These are phyloP conservation scores for Cryoendolithus antarcticus DNA, from an alignment of 2,329 filamentous ascomycete genomes.

Conservation along the genomic window DNA sequence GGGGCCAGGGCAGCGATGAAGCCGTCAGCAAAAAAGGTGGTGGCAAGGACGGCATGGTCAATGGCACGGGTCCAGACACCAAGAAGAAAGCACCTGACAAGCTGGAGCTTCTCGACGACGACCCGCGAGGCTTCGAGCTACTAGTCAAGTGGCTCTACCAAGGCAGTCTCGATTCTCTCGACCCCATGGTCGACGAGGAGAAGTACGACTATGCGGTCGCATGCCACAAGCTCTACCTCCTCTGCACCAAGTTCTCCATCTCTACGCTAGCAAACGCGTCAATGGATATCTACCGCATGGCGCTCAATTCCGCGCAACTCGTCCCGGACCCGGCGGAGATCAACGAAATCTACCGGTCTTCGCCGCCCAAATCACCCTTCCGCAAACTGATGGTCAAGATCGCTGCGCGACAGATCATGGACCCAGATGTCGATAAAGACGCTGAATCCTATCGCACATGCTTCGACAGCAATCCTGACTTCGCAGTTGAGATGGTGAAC, in stretches of 20 bases:
- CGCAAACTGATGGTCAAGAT: conserved; percentile 39
- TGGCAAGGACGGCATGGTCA: conserved; percentile 1
- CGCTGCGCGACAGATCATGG: conserved; percentile 46
- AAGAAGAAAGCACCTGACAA: conserved; percentile 15
- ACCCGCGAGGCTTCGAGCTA: conserved; percentile 40
- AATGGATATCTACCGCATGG: conserved; percentile 42
- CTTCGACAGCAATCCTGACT: conserved; percentile 38
- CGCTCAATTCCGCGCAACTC: conserved; percentile 36
- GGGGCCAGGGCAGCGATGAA: conserved; percentile 21
- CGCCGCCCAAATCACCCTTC: conserved; percentile 34
- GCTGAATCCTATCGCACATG: conserved; percentile 38
- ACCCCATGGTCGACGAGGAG: conserved; percentile 32
- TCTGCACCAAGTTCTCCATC: conserved; percentile 41
- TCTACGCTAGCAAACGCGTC: conserved; percentile 40
- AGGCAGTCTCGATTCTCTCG: conserved; percentile 39
- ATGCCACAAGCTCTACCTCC: conserved; percentile 41
- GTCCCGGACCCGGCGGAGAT: conserved; percentile 45
- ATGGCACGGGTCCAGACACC: too few species aligned
- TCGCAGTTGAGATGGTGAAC: conserved; percentile 42
- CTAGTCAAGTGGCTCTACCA: conserved; percentile 47
- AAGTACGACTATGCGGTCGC: conserved; percentile 44
- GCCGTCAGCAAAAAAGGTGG: conserved; percentile 21
- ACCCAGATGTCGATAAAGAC: conserved; percentile 38
- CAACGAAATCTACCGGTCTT: conserved; percentile 39
- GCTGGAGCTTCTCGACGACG: conserved; percentile 37